Evolutionary conservation across 768 basidiomycete genomes (phyloP).

Genomic region (Russula virescens): DNA sequence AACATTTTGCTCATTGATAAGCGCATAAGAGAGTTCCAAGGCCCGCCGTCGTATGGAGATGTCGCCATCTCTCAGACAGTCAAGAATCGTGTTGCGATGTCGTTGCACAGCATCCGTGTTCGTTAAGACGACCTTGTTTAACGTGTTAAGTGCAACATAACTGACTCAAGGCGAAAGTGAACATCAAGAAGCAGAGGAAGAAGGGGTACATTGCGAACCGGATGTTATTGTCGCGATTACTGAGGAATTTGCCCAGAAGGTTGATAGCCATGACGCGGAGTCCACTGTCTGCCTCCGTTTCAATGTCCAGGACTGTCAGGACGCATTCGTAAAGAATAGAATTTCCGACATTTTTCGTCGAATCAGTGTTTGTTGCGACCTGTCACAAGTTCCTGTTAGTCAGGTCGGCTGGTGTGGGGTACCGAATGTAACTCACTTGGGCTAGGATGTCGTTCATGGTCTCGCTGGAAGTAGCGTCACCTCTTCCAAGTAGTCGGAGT

Average conservation of each 20-base stretch:
- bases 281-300: conserved; percentile 80
- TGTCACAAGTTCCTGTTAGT: conserved; percentile 28
- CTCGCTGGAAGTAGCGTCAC: conserved; percentile 83
- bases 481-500: conserved; percentile 80
- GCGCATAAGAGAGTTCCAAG: conserved; percentile 92
- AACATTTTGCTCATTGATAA: conserved; percentile 93
- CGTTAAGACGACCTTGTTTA: conserved; percentile 97
- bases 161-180: conserved; percentile 37
- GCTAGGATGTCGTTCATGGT: conserved; percentile 98
- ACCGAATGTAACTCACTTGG: conserved; percentile 47
- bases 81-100: conserved; percentile 97
- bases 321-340: conserved; percentile 98
- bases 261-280: conserved; percentile 99
- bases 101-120: conserved; percentile 98
- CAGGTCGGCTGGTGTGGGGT: neutral
- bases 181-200: neutral
- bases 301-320: conserved; percentile 88
- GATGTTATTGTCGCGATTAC: conserved; percentile 98
- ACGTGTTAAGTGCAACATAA: conserved; percentile 95
- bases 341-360: conserved; percentile 96
- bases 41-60: conserved; percentile 97
- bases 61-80: conserved; percentile 97
- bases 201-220: conserved; percentile 50
- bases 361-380: conserved; percentile 99
- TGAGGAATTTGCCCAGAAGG: conserved; percentile 95